A percentile compares a stretch with the other conserved stretches of the same genome.
These are phyloP conservation scores for Colletotrichum destructivum DNA, from an alignment of 2,329 filamentous ascomycete species.

Conservation along the genomic window DNA sequence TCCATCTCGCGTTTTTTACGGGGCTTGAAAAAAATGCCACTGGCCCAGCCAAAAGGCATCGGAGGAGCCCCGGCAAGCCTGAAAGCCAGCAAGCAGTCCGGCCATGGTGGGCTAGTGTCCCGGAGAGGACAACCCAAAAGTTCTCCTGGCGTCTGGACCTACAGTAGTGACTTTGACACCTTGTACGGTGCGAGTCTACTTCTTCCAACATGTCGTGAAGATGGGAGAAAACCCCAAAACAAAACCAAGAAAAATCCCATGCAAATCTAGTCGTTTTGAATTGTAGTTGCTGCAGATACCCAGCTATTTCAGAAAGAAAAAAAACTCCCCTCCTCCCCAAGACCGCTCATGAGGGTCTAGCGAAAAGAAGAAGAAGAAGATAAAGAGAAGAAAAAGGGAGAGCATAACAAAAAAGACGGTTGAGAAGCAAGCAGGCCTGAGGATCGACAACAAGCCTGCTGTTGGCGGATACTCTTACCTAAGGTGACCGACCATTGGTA, in stretches of 20 bases:
- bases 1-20: conserved; percentile 8
- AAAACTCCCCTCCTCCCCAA: too few relatives aligned
- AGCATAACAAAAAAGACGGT: not conserved
- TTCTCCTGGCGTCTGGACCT: not conserved
- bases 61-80: not conserved
- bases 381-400: not conserved
- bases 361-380: not conserved
- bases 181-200: not conserved
- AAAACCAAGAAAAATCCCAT: not conserved
- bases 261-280: conserved; percentile 8
- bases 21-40: conserved; percentile 5
- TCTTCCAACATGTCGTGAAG: too few relatives aligned
- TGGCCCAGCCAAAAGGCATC: conserved; percentile 4
- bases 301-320: too few relatives aligned
- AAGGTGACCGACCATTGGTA: not conserved
- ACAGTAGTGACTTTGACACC: not conserved
- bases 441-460: conserved; percentile 17
- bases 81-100: too few relatives aligned
- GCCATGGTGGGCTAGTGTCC: not conserved
- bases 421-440: not conserved
- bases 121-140: not conserved
- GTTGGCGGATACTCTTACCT: not conserved
- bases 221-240: too few relatives aligned
- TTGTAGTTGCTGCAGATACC: conserved; percentile 10
- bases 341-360: not conserved